Base-by-base conservation (phyloP, 371 early-diverging fungal genomes). In the Phascolomyces articulosus region DNA sequence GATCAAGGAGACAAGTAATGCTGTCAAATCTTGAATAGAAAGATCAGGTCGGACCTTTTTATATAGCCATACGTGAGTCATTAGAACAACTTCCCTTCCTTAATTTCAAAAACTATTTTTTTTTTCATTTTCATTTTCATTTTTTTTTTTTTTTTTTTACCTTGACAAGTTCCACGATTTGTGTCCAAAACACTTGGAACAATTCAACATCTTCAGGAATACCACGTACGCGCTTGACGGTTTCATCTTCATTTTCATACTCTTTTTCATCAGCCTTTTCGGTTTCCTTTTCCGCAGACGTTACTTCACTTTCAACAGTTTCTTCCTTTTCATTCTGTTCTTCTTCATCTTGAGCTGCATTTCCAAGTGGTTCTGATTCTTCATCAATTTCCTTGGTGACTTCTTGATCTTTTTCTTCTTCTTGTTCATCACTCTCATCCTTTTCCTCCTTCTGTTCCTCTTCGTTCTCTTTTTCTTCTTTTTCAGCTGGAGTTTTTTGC, bases 121-220 rank as follows among this genome's bases (percentile, higher is more conserved):
- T n/a, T n/a, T n/a, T n/a, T n/a, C n/a, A n/a, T n/a, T n/a, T n/a
- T n/a, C n/a, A n/a, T n/a, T n/a, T n/a, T n/a, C n/a, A n/a, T n/a
- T 11, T 34, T 34, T 34, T 2, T 31, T 31, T 31, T 23, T 20
- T 40, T n/a, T 38, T 26, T n/a, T 34, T 65, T 73, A 93, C 92
- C 83, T 91, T 91, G 49, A 98, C 90, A 13, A 97, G 84, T 48
- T 91, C 91, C 44, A 92, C 90, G 66, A 98, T 92, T 72, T 96
- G 94, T 13, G 76, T 83, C 98, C 98, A 98, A 71, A 98, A 97
- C 40, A 96, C 92, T 57, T 91, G 93, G 78, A 98, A 98, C 40
- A 98, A 80, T 61, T 88, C 85, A 21, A 93, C 90, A 65, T 93
- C 93, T 40, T 91, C 89, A 1, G 94, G 94, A 55, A 94, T 93